Evolutionary conservation across 352 stramenopile genomes (phyloP), one percentile per base, ranked within the genome.

Genomic region (Detonula confervacea): DNA sequence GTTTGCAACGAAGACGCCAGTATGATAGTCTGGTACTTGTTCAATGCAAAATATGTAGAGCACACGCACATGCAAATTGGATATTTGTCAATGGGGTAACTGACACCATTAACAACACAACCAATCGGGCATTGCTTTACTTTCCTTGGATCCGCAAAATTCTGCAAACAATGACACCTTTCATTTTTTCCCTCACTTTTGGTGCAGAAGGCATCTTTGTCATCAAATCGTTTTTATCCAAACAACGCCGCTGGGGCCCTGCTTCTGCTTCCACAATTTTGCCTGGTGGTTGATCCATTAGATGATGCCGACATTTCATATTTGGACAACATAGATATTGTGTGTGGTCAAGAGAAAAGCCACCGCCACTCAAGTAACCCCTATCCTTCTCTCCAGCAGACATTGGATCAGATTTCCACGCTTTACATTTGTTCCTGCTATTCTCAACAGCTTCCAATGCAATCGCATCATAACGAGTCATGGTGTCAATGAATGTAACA

Each of bases 361-460:
- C 61, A 35, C 63, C 63, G 16, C n/a, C 46, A 16, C 54, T 29
- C 24, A 73, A 12, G 18, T 24, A 63, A n/a, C 0, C 3, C n/a
- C 29, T 46, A 1, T 51, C 63, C n/a, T 12, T 14, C 37, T 73
- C 63, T 12, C 35, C 63, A 1, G 2, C 0, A 47, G 63, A 37
- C 46, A 63, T 62, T 0, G 47, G 30, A 18, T 63, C 49, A 12
- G 46, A 63, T 29, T 63, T 73, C 63, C 46, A 73, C 1, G 24
- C 11, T 30, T 47, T 60, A 16, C 39, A 37, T 42, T 63, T 73
- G 18, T 63, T 42, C 35, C 9, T 33, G 8, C 63, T 52, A 8
- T 37, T 1, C 22, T 5, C 1, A 8, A 73, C 63, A 0, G 5
- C 27, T 29, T 46, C 33, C n/a, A n/a, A 14, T 22, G 63, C 63